These are phyloP conservation scores for Hordeum vulgare DNA, from an alignment of 176 grass and related monocot species.

Conservation along the genomic window MorexV3_pseudomolecules_assembly NC_058522.1:560455961-560456460, in stretches of 20 bases:
- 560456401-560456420: conserved; percentile 49
- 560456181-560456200: conserved; percentile 36
- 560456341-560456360: conserved; percentile 41
- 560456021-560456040: conserved; percentile 55
- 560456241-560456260: conserved; percentile 67
- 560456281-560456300: conserved; percentile 20
- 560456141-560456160: conserved; percentile 62
- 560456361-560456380: conserved; percentile 47
- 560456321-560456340: conserved; percentile 41
- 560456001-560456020: conserved; percentile 57
- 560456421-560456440: conserved; percentile 33
- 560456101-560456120: conserved; percentile 50
- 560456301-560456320: conserved; percentile 66
- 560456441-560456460: conserved; percentile 81
- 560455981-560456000: conserved; percentile 47
- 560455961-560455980: conserved; percentile 18
- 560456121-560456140: conserved; percentile 55
- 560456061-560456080: conserved; percentile 35
- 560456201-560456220: conserved; percentile 32
- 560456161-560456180: conserved; percentile 47
- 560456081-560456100: conserved; percentile 33
- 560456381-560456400: conserved; percentile 34
- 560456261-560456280: conserved; percentile 47
- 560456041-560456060: conserved; percentile 39
- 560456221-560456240: conserved; percentile 62